A percentile compares a stretch with the other conserved stretches of the same genome.
phyloP scores from a whole-genome alignment of 176 grass and related monocot species.

The Aegilops bicornis region DNA sequence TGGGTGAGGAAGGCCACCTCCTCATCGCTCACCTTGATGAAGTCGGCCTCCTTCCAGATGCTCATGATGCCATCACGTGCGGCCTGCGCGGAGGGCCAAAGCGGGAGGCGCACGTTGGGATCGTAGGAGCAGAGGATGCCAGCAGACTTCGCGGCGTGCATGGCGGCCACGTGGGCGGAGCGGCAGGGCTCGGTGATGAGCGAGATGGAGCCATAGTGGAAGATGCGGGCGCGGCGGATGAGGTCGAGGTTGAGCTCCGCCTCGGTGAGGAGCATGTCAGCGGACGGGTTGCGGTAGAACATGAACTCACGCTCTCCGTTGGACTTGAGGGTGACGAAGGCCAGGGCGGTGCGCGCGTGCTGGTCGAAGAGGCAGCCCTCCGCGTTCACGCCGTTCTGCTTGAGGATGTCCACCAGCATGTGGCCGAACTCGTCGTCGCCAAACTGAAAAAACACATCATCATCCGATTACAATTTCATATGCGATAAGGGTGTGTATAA shows the following conservation, averaged over 20 bases:
- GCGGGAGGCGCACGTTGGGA: conserved; percentile 80
- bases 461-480: no score
- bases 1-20: conserved; percentile 84
- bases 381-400: conserved; percentile 64
- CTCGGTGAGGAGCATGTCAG: conserved; percentile 82
- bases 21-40: conserved; percentile 96
- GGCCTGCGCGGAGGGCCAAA: conserved; percentile 65
- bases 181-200: conserved; percentile 81
- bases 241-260: conserved; percentile 68
- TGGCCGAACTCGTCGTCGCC: conserved; percentile 93
- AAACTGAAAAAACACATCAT: conserved; percentile 32
- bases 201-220: conserved; percentile 92
- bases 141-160: conserved; percentile 70
- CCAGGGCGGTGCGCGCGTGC: conserved; percentile 76
- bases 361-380: conserved; percentile 68
- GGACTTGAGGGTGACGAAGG: conserved; percentile 75
- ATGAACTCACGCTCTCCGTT: conserved; percentile 94
- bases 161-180: conserved; percentile 74
- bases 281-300: conserved; percentile 92
- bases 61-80: conserved; percentile 58
- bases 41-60: conserved; percentile 94
- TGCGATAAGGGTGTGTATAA: no score
- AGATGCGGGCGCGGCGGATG: conserved; percentile 65
- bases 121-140: conserved; percentile 87
- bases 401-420: conserved; percentile 85